phyloP scores from a whole-genome alignment of 192 early-diverging fungal species.

The Entomortierella lignicola region DNA sequence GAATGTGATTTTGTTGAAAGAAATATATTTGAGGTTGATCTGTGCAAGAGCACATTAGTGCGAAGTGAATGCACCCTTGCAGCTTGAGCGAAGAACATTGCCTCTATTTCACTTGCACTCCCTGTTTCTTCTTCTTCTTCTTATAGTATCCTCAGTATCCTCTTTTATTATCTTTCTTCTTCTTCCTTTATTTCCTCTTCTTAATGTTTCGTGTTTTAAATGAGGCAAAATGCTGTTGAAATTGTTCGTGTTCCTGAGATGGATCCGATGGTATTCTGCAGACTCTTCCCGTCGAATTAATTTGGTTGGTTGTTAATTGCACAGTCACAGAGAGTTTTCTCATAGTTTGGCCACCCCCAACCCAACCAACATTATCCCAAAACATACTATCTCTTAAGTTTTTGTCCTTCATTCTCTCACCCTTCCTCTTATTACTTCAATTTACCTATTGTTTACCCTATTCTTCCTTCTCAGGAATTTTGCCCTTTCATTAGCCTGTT shows the following conservation, averaged over 20 bases:
- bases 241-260: constrained; percentile 3
- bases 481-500: not conserved
- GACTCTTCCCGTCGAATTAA: too few relatives aligned
- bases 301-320: too few relatives aligned
- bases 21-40: constrained; percentile 7
- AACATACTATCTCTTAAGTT: too few relatives aligned
- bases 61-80: constrained; percentile 8
- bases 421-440: not conserved
- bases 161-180: constrained; percentile 1
- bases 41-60: not conserved
- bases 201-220: too few relatives aligned
- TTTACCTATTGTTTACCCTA: too few relatives aligned
- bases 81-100: constrained; percentile 11
- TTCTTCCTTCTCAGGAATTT: too few relatives aligned
- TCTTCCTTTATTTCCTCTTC: too few relatives aligned
- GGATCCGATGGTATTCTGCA: too few relatives aligned
- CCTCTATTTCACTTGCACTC: not conserved
- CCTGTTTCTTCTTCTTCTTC: not conserved
- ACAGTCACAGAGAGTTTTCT: too few relatives aligned
- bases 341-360: too few relatives aligned
- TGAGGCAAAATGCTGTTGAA: not conserved
- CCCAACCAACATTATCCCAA: too few relatives aligned
- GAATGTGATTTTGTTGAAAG: not conserved
- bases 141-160: not conserved
- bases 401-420: not conserved